A percentile compares a stretch with the other conserved stretches of the same genome.
Evolutionary conservation across 2,329 filamentous ascomycete genomes (phyloP).

Genomic region (Colletotrichum sp.): DNA sequence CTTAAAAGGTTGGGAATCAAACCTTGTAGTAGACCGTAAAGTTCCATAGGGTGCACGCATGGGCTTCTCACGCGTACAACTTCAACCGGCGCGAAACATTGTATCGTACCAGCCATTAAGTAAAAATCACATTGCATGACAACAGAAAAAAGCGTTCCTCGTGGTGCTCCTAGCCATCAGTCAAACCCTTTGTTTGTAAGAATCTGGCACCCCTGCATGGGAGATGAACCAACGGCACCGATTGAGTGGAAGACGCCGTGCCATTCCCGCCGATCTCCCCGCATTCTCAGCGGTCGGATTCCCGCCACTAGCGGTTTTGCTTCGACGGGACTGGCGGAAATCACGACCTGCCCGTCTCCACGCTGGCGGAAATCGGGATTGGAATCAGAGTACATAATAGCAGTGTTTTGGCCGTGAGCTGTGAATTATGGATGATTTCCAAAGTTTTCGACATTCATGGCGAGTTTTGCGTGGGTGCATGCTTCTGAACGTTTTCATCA

Average conservation of each 20-base stretch:
- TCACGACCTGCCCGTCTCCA: not conserved
- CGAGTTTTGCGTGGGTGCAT: not conserved
- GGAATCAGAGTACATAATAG: not conserved
- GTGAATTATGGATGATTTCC: not conserved
- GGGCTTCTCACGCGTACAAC: not conserved
- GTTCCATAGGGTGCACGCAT: not conserved
- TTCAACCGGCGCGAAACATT: too few relatives aligned
- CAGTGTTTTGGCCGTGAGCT: not conserved
- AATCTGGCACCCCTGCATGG: not conserved
- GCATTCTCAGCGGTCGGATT: not conserved
- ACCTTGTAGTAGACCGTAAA: not conserved
- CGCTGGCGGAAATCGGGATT: constrained; percentile 5
- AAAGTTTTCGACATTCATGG: not conserved
- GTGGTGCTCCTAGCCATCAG: not conserved
- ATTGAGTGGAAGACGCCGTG: not conserved
- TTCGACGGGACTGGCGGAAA: constrained; percentile 8
- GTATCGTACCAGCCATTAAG: fast-evolving
- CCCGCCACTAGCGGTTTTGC: constrained; percentile 18
- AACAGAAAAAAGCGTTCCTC: not conserved
- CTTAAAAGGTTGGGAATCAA: fast-evolving
- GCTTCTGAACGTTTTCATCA: not conserved
- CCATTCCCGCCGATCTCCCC: constrained; percentile 12
- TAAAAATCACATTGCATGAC: fast-evolving
- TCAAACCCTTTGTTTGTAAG: not conserved
- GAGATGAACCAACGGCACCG: not conserved